Base-by-base conservation (phyloP, 2,329 filamentous ascomycete species). In the Curvularia sp. region DNA sequence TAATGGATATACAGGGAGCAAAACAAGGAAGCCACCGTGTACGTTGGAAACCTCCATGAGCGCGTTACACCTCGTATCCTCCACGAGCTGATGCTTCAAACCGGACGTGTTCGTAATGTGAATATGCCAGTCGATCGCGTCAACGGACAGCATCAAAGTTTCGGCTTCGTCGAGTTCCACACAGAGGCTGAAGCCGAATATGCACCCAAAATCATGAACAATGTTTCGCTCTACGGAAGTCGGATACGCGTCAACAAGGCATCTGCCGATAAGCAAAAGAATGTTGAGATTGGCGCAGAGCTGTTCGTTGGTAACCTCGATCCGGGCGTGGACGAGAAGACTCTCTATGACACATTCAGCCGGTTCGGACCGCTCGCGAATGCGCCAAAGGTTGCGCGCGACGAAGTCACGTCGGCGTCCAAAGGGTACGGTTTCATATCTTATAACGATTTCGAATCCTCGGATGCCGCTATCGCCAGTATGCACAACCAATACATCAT, bases 161-260 rank as follows among this genome's bases (percentile, higher is more conserved):
- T 97, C 83, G 95, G 95, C 71, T 99, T 99, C 80, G 95, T 99
- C 79, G 95, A 99, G 80, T 99, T 97, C 79, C 94, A 93, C 74
- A 93, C 90, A 67, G 93, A 97, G 76, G 89, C 93, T 73, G 95
- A 97, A 78, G 95, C 95, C 70, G 95, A 98, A 77, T 99, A 99
- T 81, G 94, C 95, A 22, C 91, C 93, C 69, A 90, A 94, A 75
- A 92, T 97, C 68, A 96, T 98, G 90, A 98, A 98, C 80, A 92
- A 94, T 75, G 89, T 98, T 67, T 89, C 93, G 61, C 83, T 99
- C 24, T 97, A 90, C 78, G 93, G 93, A 65, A 98, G 97, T 77
- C 93, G 93, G 18, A 91, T 99, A 70, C 90, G 95, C 71, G 94
- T 99, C 63, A 99, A 99, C 83, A 99, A 98, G 81, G 89, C 89